phyloP scores from a whole-genome alignment of 306 rosid species.

The Castanea sativa region DNA sequence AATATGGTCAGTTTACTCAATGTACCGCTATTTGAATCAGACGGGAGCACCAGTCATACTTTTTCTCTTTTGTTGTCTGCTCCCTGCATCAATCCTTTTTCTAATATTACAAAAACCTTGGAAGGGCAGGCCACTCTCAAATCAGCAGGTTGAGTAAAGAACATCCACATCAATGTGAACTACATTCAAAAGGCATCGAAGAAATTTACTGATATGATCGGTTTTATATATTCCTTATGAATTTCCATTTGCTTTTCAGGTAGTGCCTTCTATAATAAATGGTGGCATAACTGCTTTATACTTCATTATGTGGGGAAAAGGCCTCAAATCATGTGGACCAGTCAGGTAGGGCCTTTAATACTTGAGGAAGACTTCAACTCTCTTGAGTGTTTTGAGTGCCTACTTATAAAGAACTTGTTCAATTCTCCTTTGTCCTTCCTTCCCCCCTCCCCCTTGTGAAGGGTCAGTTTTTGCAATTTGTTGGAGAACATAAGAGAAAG shows the following conservation, averaged over 20 bases:
- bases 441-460: neutral
- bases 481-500: neutral
- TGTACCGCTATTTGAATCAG: conserved; percentile 69
- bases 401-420: neutral
- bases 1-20: conserved; percentile 95
- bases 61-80: conserved; percentile 77
- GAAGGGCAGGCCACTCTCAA: conserved; percentile 95
- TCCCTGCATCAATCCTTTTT: conserved; percentile 74
- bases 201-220: conserved; percentile 9
- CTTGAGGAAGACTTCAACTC: conserved; percentile 15
- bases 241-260: conserved; percentile 50
- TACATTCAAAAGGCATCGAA: conserved; percentile 1
- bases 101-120: conserved; percentile 92
- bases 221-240: conserved; percentile 18
- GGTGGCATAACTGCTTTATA: conserved; percentile 91
- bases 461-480: conserved; percentile 6
- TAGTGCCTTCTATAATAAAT: conserved; percentile 89
- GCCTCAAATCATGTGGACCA: conserved; percentile 97
- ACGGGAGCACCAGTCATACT: conserved; percentile 88
- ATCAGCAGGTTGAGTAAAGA: conserved; percentile 62
- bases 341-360: conserved; percentile 66
- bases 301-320: conserved; percentile 95
- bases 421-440: neutral
- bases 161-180: neutral
- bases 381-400: conserved; percentile 11